Evolutionary conservation across 164 flowering plant genomes (phyloP), one percentile per base, ranked within the genome.

Genomic region (Cinnamomum micranthum): DNA sequence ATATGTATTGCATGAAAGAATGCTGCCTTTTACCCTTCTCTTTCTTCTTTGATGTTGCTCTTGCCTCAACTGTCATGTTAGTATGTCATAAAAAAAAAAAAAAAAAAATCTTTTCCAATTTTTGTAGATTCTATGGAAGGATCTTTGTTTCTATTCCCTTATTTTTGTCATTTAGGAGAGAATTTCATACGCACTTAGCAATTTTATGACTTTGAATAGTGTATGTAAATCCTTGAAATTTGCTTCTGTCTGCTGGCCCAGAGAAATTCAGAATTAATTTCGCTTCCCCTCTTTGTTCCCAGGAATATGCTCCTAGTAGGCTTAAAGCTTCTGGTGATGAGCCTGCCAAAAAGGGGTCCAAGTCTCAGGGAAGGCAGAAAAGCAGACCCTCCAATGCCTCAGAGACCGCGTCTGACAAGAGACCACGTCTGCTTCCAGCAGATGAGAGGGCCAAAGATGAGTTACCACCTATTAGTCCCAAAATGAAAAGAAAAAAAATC

Each of bases 351-450:
- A 64, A 76, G 33, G 69, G 51, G 66, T 50, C 58, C 69, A 77
- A 75, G 59, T 68, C 50, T 51, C 81, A 63, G 80, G 74, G 80
- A 77, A 77, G 65, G 77, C 81, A 80, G 20, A 66, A 65, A 2
- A 31, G 10, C 28, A 58, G 22, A 23, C 58, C 71, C 60, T 51
- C 76, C 62, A 24, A 41, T 72, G 66, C 72, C 25, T 25, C 70
- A 1, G 63, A 65, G 7, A 24, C 69, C 12, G 64, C 22, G 27
- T 68, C 73, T 19, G 78, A 76, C 67, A 88, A 84, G 84, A 85
- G 84, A 72, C 75, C 80, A 52, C 84, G 71, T 75, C 65, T 70
- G 69, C 50, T 71, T 76, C 35, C 23, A 3, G 27, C 33, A 59
- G 74, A 77, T 35, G 83, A 76, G 31, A 70, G 50, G 6, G 47